phyloP scores from a whole-genome alignment of 371 early-diverging fungal species.

The Rhizomucor pusillus region DNA sequence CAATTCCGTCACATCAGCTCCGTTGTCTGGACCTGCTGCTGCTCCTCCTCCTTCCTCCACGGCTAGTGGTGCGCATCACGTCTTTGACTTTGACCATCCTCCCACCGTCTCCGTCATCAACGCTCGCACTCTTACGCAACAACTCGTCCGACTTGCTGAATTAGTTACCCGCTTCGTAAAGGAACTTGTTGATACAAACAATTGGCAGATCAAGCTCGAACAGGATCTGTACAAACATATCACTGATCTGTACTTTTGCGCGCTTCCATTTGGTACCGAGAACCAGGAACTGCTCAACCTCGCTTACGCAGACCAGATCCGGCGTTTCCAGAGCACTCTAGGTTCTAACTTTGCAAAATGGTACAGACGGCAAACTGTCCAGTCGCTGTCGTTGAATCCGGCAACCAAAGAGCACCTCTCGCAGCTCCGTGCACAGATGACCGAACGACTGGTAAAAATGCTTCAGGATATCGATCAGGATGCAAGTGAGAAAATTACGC shows the following conservation, averaged over 20 bases:
- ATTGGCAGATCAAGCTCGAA: conserved; percentile 20
- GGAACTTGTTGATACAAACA: conserved; percentile 1
- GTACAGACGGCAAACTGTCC: conserved; percentile 51
- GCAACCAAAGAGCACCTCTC: conserved; percentile 46
- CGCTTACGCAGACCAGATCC: conserved; percentile 47
- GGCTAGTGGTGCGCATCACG: background rate
- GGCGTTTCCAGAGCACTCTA: conserved; percentile 44
- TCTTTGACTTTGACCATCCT: background rate
- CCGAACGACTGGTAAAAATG: conserved; percentile 13
- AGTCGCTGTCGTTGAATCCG: conserved; percentile 43
- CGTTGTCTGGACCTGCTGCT: background rate
- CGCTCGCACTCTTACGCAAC: conserved; percentile 36
- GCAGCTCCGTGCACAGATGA: conserved; percentile 29
- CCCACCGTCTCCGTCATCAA: conserved; percentile 13
- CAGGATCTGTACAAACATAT: conserved; percentile 34
- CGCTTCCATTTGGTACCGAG: conserved; percentile 52
- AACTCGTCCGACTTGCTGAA: conserved; percentile 35
- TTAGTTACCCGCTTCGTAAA: conserved; percentile 30
- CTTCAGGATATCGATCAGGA: background rate
- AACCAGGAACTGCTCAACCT: conserved; percentile 44
- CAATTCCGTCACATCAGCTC: background rate
- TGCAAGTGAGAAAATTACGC: conserved; percentile 1
- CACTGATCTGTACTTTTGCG: conserved; percentile 26
- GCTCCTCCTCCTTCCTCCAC: background rate
- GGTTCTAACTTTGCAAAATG: conserved; percentile 50